A percentile compares a stretch with the other conserved stretches of the same genome.
Conservation (phyloP, 1,139 yeast genomes). For the Diutina mesorugosa region DNA sequence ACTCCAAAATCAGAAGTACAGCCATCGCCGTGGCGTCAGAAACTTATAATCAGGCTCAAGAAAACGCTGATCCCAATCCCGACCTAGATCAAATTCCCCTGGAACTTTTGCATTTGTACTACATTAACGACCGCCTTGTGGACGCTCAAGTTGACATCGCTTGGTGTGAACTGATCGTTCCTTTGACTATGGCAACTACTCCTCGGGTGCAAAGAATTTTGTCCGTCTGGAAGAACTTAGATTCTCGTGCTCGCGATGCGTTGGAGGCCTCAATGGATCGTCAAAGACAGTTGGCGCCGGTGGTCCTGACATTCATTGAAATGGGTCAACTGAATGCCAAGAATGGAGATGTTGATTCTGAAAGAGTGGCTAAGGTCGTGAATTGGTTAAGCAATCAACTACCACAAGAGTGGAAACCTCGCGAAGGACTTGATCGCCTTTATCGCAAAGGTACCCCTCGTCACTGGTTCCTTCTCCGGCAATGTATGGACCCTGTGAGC, state of each 20-base stretch:
- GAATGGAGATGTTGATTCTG: neutral
- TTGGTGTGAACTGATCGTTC: slow-evolving; percentile 48
- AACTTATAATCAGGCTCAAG: slow-evolving; percentile 24
- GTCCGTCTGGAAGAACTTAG: neutral
- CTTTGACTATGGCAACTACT: slow-evolving; percentile 32
- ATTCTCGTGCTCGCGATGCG: neutral
- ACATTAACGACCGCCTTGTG: slow-evolving; percentile 60
- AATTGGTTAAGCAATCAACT: neutral
- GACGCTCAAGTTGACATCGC: slow-evolving; percentile 56
- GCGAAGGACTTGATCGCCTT: neutral
- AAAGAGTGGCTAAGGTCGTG: neutral
- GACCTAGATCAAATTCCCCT: slow-evolving; percentile 39
- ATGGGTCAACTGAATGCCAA: neutral
- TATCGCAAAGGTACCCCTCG: neutral
- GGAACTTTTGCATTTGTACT: slow-evolving; percentile 50
- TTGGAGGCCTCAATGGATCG: neutral
- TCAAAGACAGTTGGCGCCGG: neutral
- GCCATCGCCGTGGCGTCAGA: slow-evolving; percentile 45
- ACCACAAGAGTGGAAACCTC: neutral
- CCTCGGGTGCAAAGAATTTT: slow-evolving; percentile 40
- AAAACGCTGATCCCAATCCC: neutral
- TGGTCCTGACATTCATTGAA: neutral
- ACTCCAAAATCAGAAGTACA: slow-evolving; percentile 48
- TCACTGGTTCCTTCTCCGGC: neutral
- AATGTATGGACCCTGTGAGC: neutral